phyloP scores from a whole-genome alignment of 768 basidiomycete genomes.

The Russula compacta region DNA sequence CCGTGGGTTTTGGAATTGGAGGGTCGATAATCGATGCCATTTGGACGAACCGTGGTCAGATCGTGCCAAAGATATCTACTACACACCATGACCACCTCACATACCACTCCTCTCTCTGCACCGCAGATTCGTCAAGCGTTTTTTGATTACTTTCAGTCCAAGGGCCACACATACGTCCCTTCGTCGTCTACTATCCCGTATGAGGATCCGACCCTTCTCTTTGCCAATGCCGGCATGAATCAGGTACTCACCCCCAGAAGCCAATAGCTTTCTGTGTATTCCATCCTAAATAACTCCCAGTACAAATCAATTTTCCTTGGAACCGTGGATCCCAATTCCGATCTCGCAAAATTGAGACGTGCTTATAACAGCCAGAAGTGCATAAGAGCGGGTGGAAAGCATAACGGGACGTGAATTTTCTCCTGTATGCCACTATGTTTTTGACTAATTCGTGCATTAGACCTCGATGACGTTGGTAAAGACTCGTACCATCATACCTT shows the following conservation, averaged over 20 bases:
- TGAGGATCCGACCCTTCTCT: constrained; percentile 95
- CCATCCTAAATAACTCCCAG: constrained; percentile 32
- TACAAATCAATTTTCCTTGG: constrained; percentile 98
- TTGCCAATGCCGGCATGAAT: constrained; percentile 98
- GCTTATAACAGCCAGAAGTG: constrained; percentile 98
- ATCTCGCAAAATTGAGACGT: constrained; percentile 81
- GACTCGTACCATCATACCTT: constrained; percentile 98
- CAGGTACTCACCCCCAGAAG: constrained; percentile 41
- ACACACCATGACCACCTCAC: constrained; percentile 8
- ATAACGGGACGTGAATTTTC: constrained; percentile 60
- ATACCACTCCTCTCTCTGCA: constrained; percentile 30
- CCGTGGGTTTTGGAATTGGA: too few relatives aligned
- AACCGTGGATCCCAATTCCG: constrained; percentile 91
- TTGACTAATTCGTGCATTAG: constrained; percentile 33
- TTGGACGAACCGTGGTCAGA: constrained; percentile 1
- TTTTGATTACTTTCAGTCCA: constrained; percentile 77
- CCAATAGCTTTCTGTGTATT: neutral
- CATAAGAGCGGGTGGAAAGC: constrained; percentile 97
- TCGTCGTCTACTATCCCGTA: constrained; percentile 92
- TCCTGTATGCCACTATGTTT: neutral
- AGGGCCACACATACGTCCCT: constrained; percentile 80
- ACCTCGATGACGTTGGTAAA: constrained; percentile 97
- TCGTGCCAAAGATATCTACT: constrained; percentile 1
- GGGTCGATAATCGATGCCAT: too few relatives aligned
- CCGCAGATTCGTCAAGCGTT: constrained; percentile 76